phyloP scores from a whole-genome alignment of 164 flowering plant species.

The Macadamia tetraphylla region DNA sequence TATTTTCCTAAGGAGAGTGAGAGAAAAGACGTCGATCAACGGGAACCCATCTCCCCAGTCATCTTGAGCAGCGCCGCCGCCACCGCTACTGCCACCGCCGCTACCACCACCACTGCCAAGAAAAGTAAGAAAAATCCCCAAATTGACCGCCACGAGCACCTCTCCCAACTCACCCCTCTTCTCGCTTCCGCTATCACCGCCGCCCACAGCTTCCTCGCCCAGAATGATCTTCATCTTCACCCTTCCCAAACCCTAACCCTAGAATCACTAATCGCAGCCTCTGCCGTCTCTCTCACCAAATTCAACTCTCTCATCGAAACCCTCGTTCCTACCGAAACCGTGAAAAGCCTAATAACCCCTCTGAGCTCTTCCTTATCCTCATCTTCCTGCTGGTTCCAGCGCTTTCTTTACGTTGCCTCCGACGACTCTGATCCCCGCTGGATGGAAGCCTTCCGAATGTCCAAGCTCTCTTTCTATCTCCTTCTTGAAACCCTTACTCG shows the following conservation, averaged over 20 bases:
- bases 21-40: too few relatives aligned
- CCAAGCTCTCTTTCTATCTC: conserved; percentile 45
- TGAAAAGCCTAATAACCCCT: not conserved
- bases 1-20: too few relatives aligned
- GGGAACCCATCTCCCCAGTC: too few relatives aligned
- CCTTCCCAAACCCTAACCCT: conserved; percentile 60
- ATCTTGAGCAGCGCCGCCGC: too few relatives aligned
- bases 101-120: not conserved
- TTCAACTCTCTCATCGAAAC: conserved; percentile 33
- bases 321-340: conserved; percentile 8
- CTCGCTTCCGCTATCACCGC: conserved; percentile 34
- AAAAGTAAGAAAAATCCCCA: conserved; percentile 6
- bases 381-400: conserved; percentile 43
- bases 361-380: conserved; percentile 2
- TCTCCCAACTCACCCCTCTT: conserved; percentile 20
- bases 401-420: conserved; percentile 32
- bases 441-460: conserved; percentile 48
- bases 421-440: conserved; percentile 36
- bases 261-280: conserved; percentile 44
- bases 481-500: conserved; percentile 44
- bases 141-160: conserved; percentile 7
- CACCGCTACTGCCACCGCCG: too few relatives aligned
- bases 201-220: conserved; percentile 43
- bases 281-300: conserved; percentile 33
- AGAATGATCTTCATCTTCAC: conserved; percentile 50